Conservation (phyloP, 768 basidiomycete genomes). For the Lactifluus piperatus region DNA sequence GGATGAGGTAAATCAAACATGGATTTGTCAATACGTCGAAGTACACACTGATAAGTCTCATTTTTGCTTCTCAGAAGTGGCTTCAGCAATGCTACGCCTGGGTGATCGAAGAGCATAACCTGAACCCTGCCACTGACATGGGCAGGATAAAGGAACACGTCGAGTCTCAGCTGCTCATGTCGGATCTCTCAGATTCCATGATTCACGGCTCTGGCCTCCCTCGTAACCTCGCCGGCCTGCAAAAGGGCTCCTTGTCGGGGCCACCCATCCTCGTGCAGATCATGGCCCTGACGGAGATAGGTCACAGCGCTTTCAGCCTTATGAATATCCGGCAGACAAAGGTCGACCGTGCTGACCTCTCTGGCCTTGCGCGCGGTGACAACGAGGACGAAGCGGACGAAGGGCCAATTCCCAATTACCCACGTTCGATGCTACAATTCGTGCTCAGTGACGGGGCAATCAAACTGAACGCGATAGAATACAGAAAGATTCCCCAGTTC, state of each 20-base stretch:
- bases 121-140: slow-evolving; percentile 41
- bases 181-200: slow-evolving; percentile 67
- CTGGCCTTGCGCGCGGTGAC: slow-evolving; percentile 38
- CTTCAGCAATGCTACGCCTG: slow-evolving; percentile 63
- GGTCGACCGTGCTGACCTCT: slow-evolving; percentile 45
- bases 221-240: slow-evolving; percentile 29
- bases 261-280: slow-evolving; percentile 69
- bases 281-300: slow-evolving; percentile 72
- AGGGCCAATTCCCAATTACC: slow-evolving; percentile 74
- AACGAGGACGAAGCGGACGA: slow-evolving; percentile 50
- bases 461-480: slow-evolving; percentile 70
- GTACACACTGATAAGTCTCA: background rate
- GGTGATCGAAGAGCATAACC: slow-evolving; percentile 40
- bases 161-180: slow-evolving; percentile 60
- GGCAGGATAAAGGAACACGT: slow-evolving; percentile 46
- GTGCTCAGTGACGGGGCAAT: slow-evolving; percentile 71
- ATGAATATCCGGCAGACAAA: slow-evolving; percentile 60
- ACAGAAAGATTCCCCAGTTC: slow-evolving; percentile 52
- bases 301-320: slow-evolving; percentile 72
- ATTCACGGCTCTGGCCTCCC: slow-evolving; percentile 61
- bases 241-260: slow-evolving; percentile 32
- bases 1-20: slow-evolving; percentile 43
- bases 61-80: slow-evolving; percentile 53
- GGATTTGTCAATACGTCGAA: background rate
- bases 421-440: slow-evolving; percentile 69